Percentiles rank a stretch among this genome's conserved stretches.
These are phyloP conservation scores for Trichophyton verrucosum DNA, from an alignment of 2,329 filamentous ascomycete genomes.

Conservation along the genomic window DNA sequence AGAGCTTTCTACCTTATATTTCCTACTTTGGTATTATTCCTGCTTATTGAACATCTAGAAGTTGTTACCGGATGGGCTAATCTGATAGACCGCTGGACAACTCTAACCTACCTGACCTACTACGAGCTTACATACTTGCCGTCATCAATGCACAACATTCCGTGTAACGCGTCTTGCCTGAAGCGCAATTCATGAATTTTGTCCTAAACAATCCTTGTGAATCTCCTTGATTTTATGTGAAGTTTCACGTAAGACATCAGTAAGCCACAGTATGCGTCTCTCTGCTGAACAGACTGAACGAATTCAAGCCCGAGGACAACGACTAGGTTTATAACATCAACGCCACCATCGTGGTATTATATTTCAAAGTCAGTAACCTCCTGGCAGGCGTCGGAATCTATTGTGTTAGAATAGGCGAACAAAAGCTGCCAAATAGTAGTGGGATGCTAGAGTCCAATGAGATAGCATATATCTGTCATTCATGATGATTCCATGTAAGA, in stretches of 20 bases:
- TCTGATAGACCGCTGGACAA: too few species aligned
- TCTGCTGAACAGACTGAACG: not conserved
- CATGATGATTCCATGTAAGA: not conserved
- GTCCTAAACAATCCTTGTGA: not conserved
- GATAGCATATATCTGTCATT: too few species aligned
- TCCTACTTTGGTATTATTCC: too few species aligned
- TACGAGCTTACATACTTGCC: too few species aligned
- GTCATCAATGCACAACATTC: too few species aligned
- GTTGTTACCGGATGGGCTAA: too few species aligned
- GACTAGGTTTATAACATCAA: not conserved
- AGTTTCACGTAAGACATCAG: not conserved
- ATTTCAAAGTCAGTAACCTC: not conserved
- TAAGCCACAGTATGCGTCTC: not conserved
- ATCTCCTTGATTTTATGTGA: not conserved
- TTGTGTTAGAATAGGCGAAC: not conserved
- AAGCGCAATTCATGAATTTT: too few species aligned
- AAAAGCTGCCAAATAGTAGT: not conserved
- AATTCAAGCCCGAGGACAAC: not conserved
- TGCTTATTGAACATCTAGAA: too few species aligned
- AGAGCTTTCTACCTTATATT: too few species aligned
- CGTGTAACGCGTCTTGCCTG: too few species aligned
- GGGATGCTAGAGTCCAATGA: not conserved
- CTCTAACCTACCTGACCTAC: too few species aligned
- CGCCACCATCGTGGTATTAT: not conserved
- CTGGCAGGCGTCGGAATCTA: too few species aligned